Evolutionary conservation across 495 filamentous ascomycete species (phyloP), one percentile per base, ranked within the genome.

Genomic region (Ramalina peruviana): DNA sequence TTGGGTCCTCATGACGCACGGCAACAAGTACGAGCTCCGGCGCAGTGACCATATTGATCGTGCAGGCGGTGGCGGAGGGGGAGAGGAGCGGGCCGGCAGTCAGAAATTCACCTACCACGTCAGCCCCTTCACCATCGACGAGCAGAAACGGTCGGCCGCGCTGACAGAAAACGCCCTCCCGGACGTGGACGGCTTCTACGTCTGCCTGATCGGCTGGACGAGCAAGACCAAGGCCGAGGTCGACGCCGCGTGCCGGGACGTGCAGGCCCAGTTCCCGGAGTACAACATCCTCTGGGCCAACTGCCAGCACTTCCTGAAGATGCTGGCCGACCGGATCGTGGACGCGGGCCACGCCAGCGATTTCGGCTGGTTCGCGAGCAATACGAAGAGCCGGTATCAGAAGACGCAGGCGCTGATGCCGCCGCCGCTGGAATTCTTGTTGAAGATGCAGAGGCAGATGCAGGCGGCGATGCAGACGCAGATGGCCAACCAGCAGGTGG

Each of bases 31-130:
- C 30, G 47, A 50, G 37, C 47, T 50, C 16, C 43, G 43, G 19
- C 30, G 9, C 13, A 25, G 13, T 15, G 45, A 53, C 19, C 36
- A 50, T 25, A 33, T 53, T 12, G 19, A 16, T 0, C 15, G n/a
- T 0, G 17, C 30, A 33, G 30, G 23, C 23, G 23, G 23, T 4
- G 23, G 23, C 1, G 23, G 23, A 2, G 23, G 46, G 49, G 36
- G 37, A 49, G 51, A 52, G 44, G 53, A 48, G 40, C 26, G 26
- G 37, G 65, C 68, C 9, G 40, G 12, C 19, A 36, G 17, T 15
- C 16, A n/a, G 21, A 36, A 47, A 6, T 47, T 47, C 30, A 47
- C 44, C 44, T 47, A 47, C 44, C 25, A 47, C 30, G 25, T 47
- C 19, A 16, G 26, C 19, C 26, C 44, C 36, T 47, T 47, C 44